These are phyloP conservation scores for Tetradesmus obliquus DNA, from an alignment of 139 green algal genomes.

Conservation along the genomic window DNA sequence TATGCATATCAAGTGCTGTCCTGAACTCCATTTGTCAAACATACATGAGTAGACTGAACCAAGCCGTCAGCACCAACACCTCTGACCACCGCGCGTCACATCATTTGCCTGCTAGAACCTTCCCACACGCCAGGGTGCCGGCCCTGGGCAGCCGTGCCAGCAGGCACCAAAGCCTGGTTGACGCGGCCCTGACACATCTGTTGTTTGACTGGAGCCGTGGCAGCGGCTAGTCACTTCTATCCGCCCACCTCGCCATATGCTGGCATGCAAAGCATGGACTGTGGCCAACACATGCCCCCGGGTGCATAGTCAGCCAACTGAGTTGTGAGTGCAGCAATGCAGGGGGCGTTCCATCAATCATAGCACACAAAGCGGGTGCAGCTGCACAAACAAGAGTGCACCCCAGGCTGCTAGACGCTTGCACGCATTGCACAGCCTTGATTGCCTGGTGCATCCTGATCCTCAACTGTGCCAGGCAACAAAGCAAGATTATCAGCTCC, in stretches of 20 bases:
- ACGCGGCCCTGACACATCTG: background rate
- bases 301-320: background rate
- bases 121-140: too few species aligned
- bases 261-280: background rate
- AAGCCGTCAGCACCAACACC: too few species aligned
- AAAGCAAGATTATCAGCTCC: too few species aligned
- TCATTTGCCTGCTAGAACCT: too few species aligned
- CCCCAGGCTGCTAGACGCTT: background rate
- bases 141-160: too few species aligned
- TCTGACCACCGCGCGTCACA: too few species aligned
- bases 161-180: background rate
- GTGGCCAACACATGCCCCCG: background rate
- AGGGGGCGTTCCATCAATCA: background rate
- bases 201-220: background rate
- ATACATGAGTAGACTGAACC: too few species aligned
- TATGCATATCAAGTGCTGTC: too few species aligned
- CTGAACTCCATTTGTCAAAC: too few species aligned
- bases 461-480: too few species aligned
- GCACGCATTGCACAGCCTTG: background rate
- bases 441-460: background rate
- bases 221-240: background rate
- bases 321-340: background rate
- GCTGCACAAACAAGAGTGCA: background rate
- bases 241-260: background rate
- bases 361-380: background rate